phyloP scores from a whole-genome alignment of 2,329 filamentous ascomycete genomes.

The Fusarium mundagurra region DNA sequence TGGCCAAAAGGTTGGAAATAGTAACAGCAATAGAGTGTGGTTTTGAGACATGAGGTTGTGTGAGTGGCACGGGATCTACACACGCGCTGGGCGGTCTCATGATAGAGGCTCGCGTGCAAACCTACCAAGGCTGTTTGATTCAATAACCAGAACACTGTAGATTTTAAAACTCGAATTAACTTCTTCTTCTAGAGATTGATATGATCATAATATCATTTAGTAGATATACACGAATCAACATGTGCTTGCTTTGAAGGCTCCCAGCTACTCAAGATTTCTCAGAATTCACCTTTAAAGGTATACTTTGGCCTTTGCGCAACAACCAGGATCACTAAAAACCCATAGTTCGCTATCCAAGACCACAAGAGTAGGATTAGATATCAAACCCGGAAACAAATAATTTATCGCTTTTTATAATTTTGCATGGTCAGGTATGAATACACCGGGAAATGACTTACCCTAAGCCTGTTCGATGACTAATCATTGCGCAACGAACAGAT shows the following conservation, averaged over 20 bases:
- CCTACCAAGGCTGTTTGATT: not conserved
- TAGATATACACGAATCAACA: not conserved
- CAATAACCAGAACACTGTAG: accelerated
- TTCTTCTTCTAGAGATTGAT: no score
- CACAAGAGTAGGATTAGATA: no score
- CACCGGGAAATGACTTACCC: constrained; percentile 1
- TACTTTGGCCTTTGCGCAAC: not conserved
- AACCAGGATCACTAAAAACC: not conserved
- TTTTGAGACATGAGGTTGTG: constrained; percentile 6
- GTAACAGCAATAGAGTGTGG: not conserved
- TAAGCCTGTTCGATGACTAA: constrained; percentile 36
- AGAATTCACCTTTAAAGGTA: accelerated
- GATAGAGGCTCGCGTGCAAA: constrained; percentile 13
- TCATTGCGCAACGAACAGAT: constrained; percentile 41
- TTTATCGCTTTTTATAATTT: not conserved
- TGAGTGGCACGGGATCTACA: constrained; percentile 27
- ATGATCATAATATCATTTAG: not conserved
- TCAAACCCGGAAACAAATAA: not conserved
- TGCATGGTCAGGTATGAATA: not conserved
- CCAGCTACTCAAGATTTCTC: accelerated
- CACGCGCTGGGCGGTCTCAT: constrained; percentile 18
- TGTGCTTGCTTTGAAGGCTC: no score
- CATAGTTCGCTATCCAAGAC: accelerated
- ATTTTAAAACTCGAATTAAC: not conserved
- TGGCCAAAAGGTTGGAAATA: accelerated